Evolutionary conservation across 805 yeast genomes (phyloP).

Genomic region (Wickerhamiella bombiphila): DNA sequence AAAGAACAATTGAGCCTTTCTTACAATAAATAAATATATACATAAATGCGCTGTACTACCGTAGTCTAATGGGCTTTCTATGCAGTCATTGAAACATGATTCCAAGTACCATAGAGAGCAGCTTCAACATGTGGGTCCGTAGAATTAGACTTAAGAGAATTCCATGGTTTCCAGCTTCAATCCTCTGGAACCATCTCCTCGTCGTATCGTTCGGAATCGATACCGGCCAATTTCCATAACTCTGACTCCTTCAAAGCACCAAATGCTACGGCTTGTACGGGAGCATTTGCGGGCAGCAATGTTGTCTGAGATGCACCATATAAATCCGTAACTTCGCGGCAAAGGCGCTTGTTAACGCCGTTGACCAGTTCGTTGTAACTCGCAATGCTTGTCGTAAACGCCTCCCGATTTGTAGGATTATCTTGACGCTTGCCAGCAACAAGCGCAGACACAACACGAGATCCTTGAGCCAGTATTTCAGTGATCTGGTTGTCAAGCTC

Average conservation of each 20-base stretch:
- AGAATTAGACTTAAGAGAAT: no score
- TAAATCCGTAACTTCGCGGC: conserved; percentile 52
- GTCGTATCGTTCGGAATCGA: neutral
- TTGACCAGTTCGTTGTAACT: conserved; percentile 42
- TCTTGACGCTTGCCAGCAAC: conserved; percentile 18
- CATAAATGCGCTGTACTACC: no score
- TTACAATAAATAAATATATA: no score
- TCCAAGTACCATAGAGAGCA: neutral
- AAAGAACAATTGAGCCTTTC: no score
- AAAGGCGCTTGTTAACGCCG: conserved; percentile 40
- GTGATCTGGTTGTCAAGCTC: conserved; percentile 18
- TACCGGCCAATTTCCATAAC: conserved; percentile 21
- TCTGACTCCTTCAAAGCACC: conserved; percentile 43
- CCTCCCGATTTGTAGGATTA: conserved; percentile 21
- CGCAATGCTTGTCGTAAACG: conserved; percentile 32
- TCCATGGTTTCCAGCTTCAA: no score
- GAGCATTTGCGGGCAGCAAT: conserved; percentile 52
- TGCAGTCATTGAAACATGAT: no score
- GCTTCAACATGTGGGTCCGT: neutral
- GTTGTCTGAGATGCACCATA: conserved; percentile 35
- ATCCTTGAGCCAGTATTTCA: conserved; percentile 18
- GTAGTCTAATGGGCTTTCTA: no score
- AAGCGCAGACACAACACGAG: conserved; percentile 18
- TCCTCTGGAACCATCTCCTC: neutral
- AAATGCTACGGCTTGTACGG: conserved; percentile 54